phyloP scores from a whole-genome alignment of 768 basidiomycete species.

The Tylopilus cervinicoccineus region DNA sequence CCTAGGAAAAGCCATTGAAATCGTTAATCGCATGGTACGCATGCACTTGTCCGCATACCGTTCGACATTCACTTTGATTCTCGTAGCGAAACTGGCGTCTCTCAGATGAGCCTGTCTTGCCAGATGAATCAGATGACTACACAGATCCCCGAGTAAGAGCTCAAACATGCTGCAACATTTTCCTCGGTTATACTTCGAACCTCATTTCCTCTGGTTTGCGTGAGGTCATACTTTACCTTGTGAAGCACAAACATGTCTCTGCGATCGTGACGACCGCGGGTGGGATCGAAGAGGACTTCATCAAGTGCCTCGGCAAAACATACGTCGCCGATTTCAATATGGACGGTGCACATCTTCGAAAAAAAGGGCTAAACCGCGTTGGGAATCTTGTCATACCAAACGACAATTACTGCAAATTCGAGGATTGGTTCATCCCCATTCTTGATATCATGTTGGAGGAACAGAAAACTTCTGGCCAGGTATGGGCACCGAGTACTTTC shows the following conservation, averaged over 20 bases:
- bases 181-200: constrained; percentile 98
- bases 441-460: constrained; percentile 88
- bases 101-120: constrained; percentile 73
- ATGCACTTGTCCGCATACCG: background rate
- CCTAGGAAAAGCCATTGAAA: constrained; percentile 80
- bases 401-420: constrained; percentile 98
- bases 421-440: constrained; percentile 98
- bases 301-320: constrained; percentile 97
- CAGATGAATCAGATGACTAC: constrained; percentile 69
- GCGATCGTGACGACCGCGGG: constrained; percentile 96
- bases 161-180: constrained; percentile 77
- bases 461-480: constrained; percentile 62
- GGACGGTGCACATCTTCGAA: constrained; percentile 83
- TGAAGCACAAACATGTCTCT: constrained; percentile 86
- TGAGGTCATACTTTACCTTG: constrained; percentile 88
- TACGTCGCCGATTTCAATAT: constrained; percentile 92
- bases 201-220: constrained; percentile 96
- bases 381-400: constrained; percentile 97
- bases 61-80: background rate
- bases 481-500: constrained; percentile 95
- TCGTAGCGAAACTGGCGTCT: constrained; percentile 81
- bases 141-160: constrained; percentile 55
- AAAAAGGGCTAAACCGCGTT: constrained; percentile 92
- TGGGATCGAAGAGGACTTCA: constrained; percentile 98
- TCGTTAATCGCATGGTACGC: constrained; percentile 89